Base-by-base conservation (phyloP, 1,284 basidiomycete species). In the Clitocybe nebularis region DNA sequence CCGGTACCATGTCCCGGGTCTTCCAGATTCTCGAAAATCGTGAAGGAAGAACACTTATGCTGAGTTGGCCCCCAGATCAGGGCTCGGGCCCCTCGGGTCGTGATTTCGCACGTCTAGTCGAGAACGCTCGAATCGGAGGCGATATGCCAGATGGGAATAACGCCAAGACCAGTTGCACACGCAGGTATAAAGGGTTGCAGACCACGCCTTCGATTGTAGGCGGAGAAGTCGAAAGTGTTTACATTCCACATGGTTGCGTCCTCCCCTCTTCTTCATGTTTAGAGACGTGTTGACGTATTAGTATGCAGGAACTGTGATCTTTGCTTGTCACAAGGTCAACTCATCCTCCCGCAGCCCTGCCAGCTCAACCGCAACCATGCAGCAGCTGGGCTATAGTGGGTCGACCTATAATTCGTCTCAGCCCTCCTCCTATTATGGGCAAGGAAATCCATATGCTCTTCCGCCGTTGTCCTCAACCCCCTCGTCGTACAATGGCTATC, bases 131-230 rank as follows among this genome's bases (percentile, higher is more conserved):
- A 56, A 81, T 90, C 58, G 71, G 74, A 56, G 64, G 67, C 62
- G 62, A 60, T 32, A 56, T 55, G 59, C 58, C 70, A 46, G 64
- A 72, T 60, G 69, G 72, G 54, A 81, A 75, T 50, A 82, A 86
- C 56, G 82, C 87, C 30, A 87, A 88, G 65, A 97, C 94, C 36
- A 93, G 84, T 66, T 99, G 94, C 62, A 97, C 93, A 45, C 79
- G 90, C 55, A 77, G 95, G 47, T 96, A 89, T 70, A 85, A 89
- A 59, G 86, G 89, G 34, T 77, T 80, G 53, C 90, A 93, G 59
- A 66, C 68, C 51, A 75, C 84, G 70, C 77, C 81, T 48, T 71
- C 75, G 28, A 77, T 82, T 46, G 79, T 78, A 36, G 79, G 62
- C 56, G 74, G 67, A 49, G 76, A 84, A 56, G 83, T 95, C 38